Evolutionary conservation across 176 grass and related monocot genomes (phyloP).

Genomic region (Cymbopogon citratus): DNA sequence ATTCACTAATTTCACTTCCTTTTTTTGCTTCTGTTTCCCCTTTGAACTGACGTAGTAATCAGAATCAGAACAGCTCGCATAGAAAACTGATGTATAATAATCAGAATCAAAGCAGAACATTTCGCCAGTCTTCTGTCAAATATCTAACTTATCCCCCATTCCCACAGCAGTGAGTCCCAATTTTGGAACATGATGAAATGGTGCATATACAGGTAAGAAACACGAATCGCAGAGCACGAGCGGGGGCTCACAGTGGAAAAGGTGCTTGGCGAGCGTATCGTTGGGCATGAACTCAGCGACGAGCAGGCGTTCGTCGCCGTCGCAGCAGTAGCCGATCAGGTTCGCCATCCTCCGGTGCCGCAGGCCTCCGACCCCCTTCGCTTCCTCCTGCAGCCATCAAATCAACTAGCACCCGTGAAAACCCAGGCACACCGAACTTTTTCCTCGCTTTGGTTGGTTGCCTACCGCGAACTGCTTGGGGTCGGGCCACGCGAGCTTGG

Average conservation of each 20-base stretch:
- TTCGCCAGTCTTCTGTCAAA: neutral
- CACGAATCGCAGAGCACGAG: neutral
- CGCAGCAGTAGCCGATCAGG: slow-evolving; percentile 80
- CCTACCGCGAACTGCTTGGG: slow-evolving; percentile 88
- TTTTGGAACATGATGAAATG: neutral
- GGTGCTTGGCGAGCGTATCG: slow-evolving; percentile 75
- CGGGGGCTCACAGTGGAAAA: slow-evolving; percentile 67
- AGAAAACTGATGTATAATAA: neutral
- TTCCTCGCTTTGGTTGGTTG: neutral
- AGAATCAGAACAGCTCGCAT: neutral
- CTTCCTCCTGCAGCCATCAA: slow-evolving; percentile 55
- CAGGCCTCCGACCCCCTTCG: slow-evolving; percentile 52
- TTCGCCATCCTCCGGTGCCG: slow-evolving; percentile 68
- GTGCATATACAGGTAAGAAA: neutral
- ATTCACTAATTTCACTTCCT: too few relatives aligned
- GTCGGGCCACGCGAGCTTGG: slow-evolving; percentile 80
- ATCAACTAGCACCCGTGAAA: neutral
- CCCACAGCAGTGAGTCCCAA: neutral
- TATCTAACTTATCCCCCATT: neutral
- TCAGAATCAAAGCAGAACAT: neutral
- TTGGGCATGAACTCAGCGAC: slow-evolving; percentile 86
- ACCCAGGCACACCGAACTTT: neutral
- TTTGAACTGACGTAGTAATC: neutral
- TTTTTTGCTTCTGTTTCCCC: too few relatives aligned
- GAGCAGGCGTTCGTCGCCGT: slow-evolving; percentile 70